Evolutionary conservation across 306 rosid genomes (phyloP).

Genomic region (Hippophae tibetana): DNA sequence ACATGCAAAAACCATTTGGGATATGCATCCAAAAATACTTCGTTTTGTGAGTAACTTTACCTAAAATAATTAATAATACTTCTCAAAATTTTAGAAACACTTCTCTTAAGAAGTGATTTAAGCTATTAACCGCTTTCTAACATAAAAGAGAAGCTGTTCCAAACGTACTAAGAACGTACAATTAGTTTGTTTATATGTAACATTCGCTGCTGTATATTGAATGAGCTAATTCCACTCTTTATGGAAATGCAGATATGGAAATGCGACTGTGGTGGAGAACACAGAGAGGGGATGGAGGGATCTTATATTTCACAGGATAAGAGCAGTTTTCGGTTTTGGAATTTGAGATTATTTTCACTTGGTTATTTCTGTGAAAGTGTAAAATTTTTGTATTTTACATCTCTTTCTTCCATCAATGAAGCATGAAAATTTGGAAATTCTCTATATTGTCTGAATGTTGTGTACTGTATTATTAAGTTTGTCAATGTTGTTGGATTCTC

Average conservation of each 20-base stretch:
- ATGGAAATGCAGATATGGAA: constrained; percentile 62
- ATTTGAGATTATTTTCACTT: constrained; percentile 27
- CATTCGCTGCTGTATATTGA: no score
- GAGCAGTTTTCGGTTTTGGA: constrained; percentile 94
- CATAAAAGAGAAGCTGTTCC: no score
- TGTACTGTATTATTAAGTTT: constrained; percentile 1
- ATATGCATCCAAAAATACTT: no score
- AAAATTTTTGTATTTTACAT: constrained; percentile 16
- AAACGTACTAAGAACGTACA: no score
- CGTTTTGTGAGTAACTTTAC: no score
- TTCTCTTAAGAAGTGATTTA: no score
- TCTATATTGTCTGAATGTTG: constrained; percentile 19
- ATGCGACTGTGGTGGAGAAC: constrained; percentile 92
- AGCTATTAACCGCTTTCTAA: no score
- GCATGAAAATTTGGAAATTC: constrained; percentile 15
- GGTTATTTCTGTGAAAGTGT: constrained; percentile 4
- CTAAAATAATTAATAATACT: no score
- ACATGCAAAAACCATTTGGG: no score
- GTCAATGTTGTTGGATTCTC: not conserved
- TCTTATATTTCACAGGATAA: constrained; percentile 82
- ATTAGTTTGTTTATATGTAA: no score
- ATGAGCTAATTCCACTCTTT: constrained; percentile 3
- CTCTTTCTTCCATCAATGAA: constrained; percentile 9
- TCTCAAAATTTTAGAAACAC: no score
- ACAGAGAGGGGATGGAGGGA: constrained; percentile 98